A percentile compares a stretch with the other conserved stretches of the same genome.
These are phyloP conservation scores for Pulveroboletus frians DNA, from an alignment of 768 basidiomycete genomes.

Conservation along the genomic window DNA sequence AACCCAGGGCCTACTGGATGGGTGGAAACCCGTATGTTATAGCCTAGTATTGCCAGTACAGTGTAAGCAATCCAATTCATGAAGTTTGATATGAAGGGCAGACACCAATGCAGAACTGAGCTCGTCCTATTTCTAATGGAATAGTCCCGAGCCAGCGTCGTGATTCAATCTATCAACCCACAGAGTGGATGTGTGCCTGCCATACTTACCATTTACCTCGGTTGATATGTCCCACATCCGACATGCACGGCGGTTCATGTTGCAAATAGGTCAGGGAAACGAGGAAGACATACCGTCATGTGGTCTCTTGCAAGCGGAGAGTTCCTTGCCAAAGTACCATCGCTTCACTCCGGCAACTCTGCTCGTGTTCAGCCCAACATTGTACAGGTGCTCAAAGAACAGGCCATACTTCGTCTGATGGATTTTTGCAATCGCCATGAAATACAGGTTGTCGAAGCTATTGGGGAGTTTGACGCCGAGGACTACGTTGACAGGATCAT, in stretches of 20 bases:
- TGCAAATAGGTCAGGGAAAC: constrained; percentile 12
- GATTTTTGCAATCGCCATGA: constrained; percentile 72
- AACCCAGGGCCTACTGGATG: too few species aligned
- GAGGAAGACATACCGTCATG: neutral
- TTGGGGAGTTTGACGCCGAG: constrained; percentile 46
- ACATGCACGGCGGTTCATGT: constrained; percentile 5
- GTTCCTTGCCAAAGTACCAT: constrained; percentile 1
- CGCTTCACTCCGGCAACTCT: neutral
- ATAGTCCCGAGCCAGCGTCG: too few species aligned
- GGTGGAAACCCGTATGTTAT: too few species aligned
- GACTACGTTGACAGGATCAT: constrained; percentile 61
- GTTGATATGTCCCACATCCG: constrained; percentile 5
- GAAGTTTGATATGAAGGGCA: too few species aligned
- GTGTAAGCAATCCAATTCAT: too few species aligned
- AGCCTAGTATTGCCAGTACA: too few species aligned
- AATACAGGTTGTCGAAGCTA: constrained; percentile 65
- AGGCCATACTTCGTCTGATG: constrained; percentile 79
- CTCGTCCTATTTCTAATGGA: too few species aligned
- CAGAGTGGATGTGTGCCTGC: neutral
- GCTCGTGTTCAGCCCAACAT: neutral
- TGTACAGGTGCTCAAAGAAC: constrained; percentile 61
- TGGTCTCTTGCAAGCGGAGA: neutral
- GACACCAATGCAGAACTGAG: too few species aligned
- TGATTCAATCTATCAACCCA: constrained; percentile 7
- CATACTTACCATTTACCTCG: constrained; percentile 7